A percentile compares a stretch with the other conserved stretches of the same genome.
Evolutionary conservation across 2,329 filamentous ascomycete species (phyloP).

Genomic region (Talaromyces pinophilus): DNA sequence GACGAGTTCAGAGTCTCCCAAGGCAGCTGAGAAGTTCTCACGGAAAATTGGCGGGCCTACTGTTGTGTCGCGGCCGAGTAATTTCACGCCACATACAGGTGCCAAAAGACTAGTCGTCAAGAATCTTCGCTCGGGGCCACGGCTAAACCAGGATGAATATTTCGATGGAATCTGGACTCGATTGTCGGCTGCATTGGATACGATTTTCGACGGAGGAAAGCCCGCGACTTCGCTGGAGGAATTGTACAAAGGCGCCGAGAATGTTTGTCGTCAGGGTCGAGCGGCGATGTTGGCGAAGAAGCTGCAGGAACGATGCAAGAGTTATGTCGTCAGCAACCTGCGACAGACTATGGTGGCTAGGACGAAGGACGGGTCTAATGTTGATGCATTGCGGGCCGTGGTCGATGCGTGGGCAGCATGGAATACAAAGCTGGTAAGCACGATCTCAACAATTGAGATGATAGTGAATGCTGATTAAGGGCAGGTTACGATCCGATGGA

Average conservation of each 20-base stretch:
- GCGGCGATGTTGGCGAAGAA: slow-evolving; percentile 67
- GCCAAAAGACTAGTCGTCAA: slow-evolving; percentile 90
- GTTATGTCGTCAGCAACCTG: slow-evolving; percentile 61
- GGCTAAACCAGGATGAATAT: slow-evolving; percentile 71
- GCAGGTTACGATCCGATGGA: slow-evolving; percentile 74
- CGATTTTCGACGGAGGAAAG: slow-evolving; percentile 68
- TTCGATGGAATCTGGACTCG: slow-evolving; percentile 74
- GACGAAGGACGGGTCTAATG: slow-evolving; percentile 56
- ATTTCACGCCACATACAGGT: slow-evolving; percentile 72
- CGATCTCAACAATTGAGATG: not conserved
- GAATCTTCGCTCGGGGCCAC: slow-evolving; percentile 72
- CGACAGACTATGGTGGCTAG: slow-evolving; percentile 60
- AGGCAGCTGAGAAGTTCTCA: slow-evolving; percentile 45
- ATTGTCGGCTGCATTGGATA: slow-evolving; percentile 69
- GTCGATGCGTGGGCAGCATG: slow-evolving; percentile 71
- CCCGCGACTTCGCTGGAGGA: slow-evolving; percentile 78
- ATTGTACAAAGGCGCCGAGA: slow-evolving; percentile 87
- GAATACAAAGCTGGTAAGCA: slow-evolving; percentile 71
- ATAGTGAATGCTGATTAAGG: not conserved
- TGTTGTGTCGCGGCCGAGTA: slow-evolving; percentile 39
- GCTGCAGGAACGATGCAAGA: slow-evolving; percentile 66
- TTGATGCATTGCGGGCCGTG: slow-evolving; percentile 64
- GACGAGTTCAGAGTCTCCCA: slow-evolving; percentile 35
- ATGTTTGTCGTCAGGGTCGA: slow-evolving; percentile 78
- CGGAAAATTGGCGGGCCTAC: slow-evolving; percentile 47